A percentile compares a stretch with the other conserved stretches of the same genome.
These are phyloP conservation scores for Casuarina equisetifolia DNA, from an alignment of 306 rosid genomes.

Conservation along the genomic window DNA sequence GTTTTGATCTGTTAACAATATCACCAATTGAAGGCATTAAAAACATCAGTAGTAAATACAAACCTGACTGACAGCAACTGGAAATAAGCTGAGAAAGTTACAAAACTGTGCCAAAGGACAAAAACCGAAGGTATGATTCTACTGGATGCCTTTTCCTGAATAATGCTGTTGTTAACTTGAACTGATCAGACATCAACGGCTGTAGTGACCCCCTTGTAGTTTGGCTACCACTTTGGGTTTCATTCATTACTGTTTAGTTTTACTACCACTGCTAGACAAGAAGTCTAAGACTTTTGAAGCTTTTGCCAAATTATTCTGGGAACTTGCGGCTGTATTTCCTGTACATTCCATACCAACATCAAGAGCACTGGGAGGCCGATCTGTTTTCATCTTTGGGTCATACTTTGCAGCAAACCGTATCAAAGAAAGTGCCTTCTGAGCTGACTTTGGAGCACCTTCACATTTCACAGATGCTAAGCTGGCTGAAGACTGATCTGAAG, in stretches of 20 bases:
- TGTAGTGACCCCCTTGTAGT: conserved; percentile 12
- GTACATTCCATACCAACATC: conserved; percentile 26
- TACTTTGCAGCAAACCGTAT: conserved; percentile 71
- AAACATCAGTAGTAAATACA: conserved; percentile 16
- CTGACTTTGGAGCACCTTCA: conserved; percentile 44
- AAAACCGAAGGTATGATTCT: conserved; percentile 2
- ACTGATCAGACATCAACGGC: not conserved
- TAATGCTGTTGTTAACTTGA: conserved; percentile 5
- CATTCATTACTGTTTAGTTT: conserved; percentile 21
- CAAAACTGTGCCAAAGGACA: conserved; percentile 12
- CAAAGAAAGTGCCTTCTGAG: conserved; percentile 59
- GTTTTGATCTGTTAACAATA: not conserved
- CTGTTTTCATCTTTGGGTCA: conserved; percentile 48
- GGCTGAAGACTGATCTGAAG: conserved; percentile 44
- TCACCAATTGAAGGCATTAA: conserved; percentile 19
- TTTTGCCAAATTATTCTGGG: conserved; percentile 24
- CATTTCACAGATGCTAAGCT: conserved; percentile 36
- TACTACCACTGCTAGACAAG: conserved; percentile 20
- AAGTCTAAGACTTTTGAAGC: conserved; percentile 36
- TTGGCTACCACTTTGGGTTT: not conserved
- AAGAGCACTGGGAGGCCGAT: conserved; percentile 21
- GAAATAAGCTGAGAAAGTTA: not conserved
- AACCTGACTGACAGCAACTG: conserved; percentile 22
- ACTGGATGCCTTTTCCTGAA: not conserved
- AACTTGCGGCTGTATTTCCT: conserved; percentile 20